Conservation (phyloP, 768 basidiomycete species). For the Favolaschia claudopus region DNA sequence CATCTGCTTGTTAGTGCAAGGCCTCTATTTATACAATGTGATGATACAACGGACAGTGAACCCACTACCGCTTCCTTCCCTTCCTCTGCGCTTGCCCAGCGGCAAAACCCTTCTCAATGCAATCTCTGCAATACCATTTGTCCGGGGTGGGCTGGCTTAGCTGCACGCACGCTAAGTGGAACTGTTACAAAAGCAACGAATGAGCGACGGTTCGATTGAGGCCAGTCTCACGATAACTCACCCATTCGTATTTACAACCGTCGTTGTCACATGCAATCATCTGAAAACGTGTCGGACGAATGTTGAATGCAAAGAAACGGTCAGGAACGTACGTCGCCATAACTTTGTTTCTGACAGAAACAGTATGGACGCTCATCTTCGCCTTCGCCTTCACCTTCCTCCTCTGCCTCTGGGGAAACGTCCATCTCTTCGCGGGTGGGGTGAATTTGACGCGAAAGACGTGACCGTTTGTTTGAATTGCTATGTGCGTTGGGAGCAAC, state of each 20-base stretch:
- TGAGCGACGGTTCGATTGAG: too few relatives aligned
- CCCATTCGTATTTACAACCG: slow-evolving; percentile 77
- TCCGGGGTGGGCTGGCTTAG: slow-evolving; percentile 57
- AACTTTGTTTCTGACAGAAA: slow-evolving; percentile 59
- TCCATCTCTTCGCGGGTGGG: slow-evolving; percentile 44
- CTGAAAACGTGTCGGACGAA: slow-evolving; percentile 31
- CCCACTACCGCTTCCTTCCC: slow-evolving; percentile 46
- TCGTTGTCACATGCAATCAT: slow-evolving; percentile 82
- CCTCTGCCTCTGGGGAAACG: slow-evolving; percentile 44
- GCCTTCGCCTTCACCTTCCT: slow-evolving; percentile 50
- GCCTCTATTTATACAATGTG: too few relatives aligned
- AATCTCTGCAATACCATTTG: slow-evolving; percentile 64
- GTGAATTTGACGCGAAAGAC: slow-evolving; percentile 55
- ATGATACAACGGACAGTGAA: not conserved
- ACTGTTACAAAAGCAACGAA: slow-evolving; percentile 51
- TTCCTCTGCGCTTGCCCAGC: slow-evolving; percentile 40
- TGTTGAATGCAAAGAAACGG: not conserved
- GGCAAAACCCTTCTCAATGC: slow-evolving; percentile 43
- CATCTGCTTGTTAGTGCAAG: too few relatives aligned
- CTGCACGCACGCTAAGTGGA: slow-evolving; percentile 68
- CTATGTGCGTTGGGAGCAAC: slow-evolving; percentile 35
- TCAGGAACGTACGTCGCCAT: slow-evolving; percentile 56
- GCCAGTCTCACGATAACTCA: too few relatives aligned
- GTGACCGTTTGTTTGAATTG: slow-evolving; percentile 45
- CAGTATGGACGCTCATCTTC: slow-evolving; percentile 59